Evolutionary conservation across 257 asterid species (phyloP), one percentile per base, ranked within the genome.

Genomic region (Gardenia jasminoides): DNA sequence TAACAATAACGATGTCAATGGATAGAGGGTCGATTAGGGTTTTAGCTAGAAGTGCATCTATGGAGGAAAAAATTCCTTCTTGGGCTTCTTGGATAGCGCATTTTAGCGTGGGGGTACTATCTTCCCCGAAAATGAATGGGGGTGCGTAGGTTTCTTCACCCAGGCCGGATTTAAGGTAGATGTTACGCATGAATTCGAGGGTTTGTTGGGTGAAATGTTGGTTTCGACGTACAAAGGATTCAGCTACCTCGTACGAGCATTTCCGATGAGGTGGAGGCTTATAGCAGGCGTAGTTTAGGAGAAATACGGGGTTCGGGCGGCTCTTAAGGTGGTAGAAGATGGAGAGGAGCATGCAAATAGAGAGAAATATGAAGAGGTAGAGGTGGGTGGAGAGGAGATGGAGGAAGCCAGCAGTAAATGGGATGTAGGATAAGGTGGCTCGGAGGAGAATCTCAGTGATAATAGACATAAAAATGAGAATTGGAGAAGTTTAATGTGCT

Each of bases 121-220:
- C 85, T 15, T 80, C 81, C 7, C 83, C 90, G 54, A 89, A 90
- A 28, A 92, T 84, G 87, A 88, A 90, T 2, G 88, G 82, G 2
- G 97, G 94, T 10, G 79, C 96, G 80, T 92, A 88, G 15, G 97
- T 90, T 59, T 89, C 93, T 10, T 90, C 93, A 0, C 97, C 89
- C 9, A 92, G 46, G 0, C 97, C 94, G 1, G 97, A 92, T 75
- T 86, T 90, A 36, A 43, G 74, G 67, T 78, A 85, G 41, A 92
- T 90, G 52, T 80, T 88, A 12, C 83, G 82, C 95, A 90, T 90
- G 83, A 92, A 90, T 0, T 85, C 86, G 5, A 76, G 6, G 54
- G 91, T 39, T 33, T 88, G 76, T 5, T 87, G 71, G 3, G 81
- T 16, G 52, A 85, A 56, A 20, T 81, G 59, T 1, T 26, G 58